phyloP scores from a whole-genome alignment of 2,329 filamentous ascomycete genomes.

The Diaporthe batatas region DNA sequence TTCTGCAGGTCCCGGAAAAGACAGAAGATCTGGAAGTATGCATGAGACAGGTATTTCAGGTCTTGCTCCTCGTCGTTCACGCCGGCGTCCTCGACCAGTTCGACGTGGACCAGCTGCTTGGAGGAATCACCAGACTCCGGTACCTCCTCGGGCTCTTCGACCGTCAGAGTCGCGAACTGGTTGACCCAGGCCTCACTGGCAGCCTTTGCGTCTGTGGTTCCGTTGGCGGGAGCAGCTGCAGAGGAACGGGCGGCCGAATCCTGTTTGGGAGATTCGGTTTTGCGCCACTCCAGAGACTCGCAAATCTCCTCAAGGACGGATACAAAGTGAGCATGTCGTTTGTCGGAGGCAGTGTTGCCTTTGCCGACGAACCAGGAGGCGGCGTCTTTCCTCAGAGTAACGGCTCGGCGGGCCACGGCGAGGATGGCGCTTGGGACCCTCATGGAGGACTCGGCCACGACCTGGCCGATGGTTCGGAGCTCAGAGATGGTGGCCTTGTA shows the following conservation, averaged over 20 bases:
- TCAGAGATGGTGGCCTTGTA: constrained; percentile 10
- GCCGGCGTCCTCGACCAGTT: neutral
- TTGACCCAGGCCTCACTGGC: neutral
- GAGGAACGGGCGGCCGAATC: neutral
- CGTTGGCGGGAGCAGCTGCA: neutral
- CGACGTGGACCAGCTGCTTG: neutral
- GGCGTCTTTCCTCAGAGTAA: constrained; percentile 3
- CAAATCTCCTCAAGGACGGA: constrained; percentile 12
- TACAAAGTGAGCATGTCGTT: constrained; percentile 9
- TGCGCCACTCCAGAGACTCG: constrained; percentile 9
- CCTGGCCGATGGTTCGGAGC: constrained; percentile 4
- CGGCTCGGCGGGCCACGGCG: constrained; percentile 15
- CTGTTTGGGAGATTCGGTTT: neutral
- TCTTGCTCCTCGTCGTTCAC: neutral
- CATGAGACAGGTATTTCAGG: neutral
- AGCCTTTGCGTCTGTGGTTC: neutral
- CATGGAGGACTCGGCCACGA: constrained; percentile 16
- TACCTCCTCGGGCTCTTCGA: neutral
- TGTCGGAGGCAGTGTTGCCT: neutral
- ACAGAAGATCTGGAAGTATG: neutral
- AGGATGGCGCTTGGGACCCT: neutral
- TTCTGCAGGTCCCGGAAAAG: constrained; percentile 13
- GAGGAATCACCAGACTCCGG: neutral
- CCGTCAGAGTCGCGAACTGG: neutral
- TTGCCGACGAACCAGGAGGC: constrained; percentile 1